Evolutionary conservation across 257 asterid species (phyloP).

Genomic region (Apocynum venetum): DNA sequence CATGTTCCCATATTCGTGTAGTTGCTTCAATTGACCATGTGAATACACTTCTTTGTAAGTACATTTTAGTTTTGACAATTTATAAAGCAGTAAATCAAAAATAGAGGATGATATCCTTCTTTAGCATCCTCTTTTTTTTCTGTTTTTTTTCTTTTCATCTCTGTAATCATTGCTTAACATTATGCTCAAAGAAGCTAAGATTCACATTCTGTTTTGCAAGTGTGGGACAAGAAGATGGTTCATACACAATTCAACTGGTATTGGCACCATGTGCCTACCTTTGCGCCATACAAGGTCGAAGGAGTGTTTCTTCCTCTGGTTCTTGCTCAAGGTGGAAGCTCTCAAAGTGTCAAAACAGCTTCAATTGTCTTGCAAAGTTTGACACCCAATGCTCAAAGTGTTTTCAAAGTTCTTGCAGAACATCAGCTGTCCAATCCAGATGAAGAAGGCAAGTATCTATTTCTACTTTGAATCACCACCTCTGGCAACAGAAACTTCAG

Average conservation of each 20-base stretch:
- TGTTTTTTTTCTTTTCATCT: neutral
- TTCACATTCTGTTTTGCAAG: slow-evolving; percentile 30
- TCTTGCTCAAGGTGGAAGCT: slow-evolving; percentile 71
- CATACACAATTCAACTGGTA: slow-evolving; percentile 96
- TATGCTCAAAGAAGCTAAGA: neutral
- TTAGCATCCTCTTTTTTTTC: neutral
- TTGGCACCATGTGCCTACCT: slow-evolving; percentile 94
- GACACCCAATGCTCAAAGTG: slow-evolving; percentile 89
- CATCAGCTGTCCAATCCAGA: slow-evolving; percentile 78
- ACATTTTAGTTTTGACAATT: slow-evolving; percentile 12
- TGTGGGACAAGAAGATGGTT: slow-evolving; percentile 98
- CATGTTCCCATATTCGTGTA: slow-evolving; percentile 74
- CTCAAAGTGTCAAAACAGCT: slow-evolving; percentile 82
- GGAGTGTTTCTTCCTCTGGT: slow-evolving; percentile 73
- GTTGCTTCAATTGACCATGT: slow-evolving; percentile 91
- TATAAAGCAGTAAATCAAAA: neutral
- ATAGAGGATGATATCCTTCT: neutral
- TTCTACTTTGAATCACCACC: slow-evolving; percentile 11
- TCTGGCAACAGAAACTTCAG: slow-evolving; percentile 10
- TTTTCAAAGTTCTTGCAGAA: slow-evolving; percentile 74
- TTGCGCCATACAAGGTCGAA: slow-evolving; percentile 80
- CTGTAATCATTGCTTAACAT: neutral
- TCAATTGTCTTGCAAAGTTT: slow-evolving; percentile 87
- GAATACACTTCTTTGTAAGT: slow-evolving; percentile 86
- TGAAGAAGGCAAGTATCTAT: slow-evolving; percentile 68